Conservation (phyloP, 371 early-diverging fungal species). For the Mortierella sp. region DNA sequence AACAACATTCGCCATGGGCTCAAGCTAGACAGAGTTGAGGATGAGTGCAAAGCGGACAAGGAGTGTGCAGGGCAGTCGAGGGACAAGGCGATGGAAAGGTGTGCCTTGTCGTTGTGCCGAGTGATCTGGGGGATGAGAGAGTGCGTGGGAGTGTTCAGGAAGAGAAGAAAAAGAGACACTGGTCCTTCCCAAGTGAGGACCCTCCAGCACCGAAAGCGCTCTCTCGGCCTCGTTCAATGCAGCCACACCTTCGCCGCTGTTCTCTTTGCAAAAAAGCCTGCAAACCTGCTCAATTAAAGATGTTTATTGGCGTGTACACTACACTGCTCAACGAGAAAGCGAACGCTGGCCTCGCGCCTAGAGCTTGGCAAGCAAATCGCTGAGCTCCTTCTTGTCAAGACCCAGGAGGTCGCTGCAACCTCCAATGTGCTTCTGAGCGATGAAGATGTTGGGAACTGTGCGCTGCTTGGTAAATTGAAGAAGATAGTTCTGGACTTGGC, state of each 20-base stretch:
- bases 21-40: conserved; percentile 11
- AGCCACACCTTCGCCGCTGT: no score
- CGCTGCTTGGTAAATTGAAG: conserved; percentile 78
- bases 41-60: not conserved
- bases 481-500: conserved; percentile 80
- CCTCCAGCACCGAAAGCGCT: no score
- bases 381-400: conserved; percentile 65
- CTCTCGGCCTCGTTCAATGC: no score
- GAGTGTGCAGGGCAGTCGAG: not conserved
- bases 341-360: not conserved
- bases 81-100: no score
- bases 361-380: conserved; percentile 53
- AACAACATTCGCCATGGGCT: conserved; percentile 19
- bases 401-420: conserved; percentile 81
- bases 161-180: not conserved
- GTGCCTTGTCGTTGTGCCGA: no score
- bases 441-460: conserved; percentile 94
- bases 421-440: conserved; percentile 82
- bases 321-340: not conserved
- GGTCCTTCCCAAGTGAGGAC: no score
- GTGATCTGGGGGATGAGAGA: not conserved
- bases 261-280: no score
- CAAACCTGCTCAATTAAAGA: no score
- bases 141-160: not conserved
- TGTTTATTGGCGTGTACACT: not conserved